phyloP scores from a whole-genome alignment of 176 grass and related monocot species.

The Sorghum bicolor region Sorghum_bicolor_NCBIv3 NC_012878.2:7970501-7971000 shows the following conservation, averaged over 20 bases:
- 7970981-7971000: background rate
- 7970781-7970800: background rate
- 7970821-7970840: background rate
- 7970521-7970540: background rate
- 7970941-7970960: background rate
- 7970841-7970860: background rate
- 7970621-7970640: background rate
- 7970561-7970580: background rate
- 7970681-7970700: background rate
- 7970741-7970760: background rate
- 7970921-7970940: background rate
- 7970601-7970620: background rate
- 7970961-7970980: background rate
- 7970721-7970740: background rate
- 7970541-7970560: constrained; percentile 2
- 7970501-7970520: background rate
- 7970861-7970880: background rate
- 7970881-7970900: background rate
- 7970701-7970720: background rate
- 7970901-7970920: background rate
- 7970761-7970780: background rate
- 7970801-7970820: background rate
- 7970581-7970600: background rate
- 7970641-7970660: background rate
- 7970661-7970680: background rate